phyloP scores from a whole-genome alignment of 805 yeast genomes.

The Candida glaebosa region DNA sequence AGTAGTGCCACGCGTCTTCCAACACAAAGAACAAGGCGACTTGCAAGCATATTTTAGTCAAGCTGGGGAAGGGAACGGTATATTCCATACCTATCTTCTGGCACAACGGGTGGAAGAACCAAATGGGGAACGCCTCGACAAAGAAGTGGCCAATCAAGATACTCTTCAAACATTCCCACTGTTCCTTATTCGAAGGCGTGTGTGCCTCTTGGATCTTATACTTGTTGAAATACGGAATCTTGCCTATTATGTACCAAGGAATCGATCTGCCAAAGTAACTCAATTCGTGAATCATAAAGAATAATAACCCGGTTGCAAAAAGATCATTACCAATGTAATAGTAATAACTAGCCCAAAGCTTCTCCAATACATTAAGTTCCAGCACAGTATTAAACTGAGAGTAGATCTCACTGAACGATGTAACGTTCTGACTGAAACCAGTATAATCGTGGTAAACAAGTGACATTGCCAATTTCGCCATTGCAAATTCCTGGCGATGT shows the following conservation, averaged over 20 bases:
- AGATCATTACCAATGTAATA: slow-evolving; percentile 51
- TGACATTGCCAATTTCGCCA: neutral
- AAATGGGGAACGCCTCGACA: slow-evolving; percentile 59
- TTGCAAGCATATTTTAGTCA: slow-evolving; percentile 39
- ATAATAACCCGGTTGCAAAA: slow-evolving; percentile 55
- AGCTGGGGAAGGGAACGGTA: slow-evolving; percentile 52
- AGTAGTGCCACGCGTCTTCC: slow-evolving; percentile 61
- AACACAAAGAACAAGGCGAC: slow-evolving; percentile 48
- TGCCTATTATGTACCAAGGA: slow-evolving; percentile 56
- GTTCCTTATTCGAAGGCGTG: slow-evolving; percentile 52
- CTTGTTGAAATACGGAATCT: slow-evolving; percentile 47
- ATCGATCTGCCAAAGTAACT: slow-evolving; percentile 57
- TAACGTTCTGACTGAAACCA: slow-evolving; percentile 25
- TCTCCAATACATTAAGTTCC: slow-evolving; percentile 38
- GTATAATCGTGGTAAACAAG: slow-evolving; percentile 33
- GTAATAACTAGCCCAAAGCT: slow-evolving; percentile 56
- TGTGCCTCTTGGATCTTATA: slow-evolving; percentile 55
- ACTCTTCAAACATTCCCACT: slow-evolving; percentile 60
- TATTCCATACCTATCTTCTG: slow-evolving; percentile 45
- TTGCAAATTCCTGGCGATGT: neutral
- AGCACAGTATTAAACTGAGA: slow-evolving; percentile 24
- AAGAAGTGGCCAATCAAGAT: slow-evolving; percentile 53
- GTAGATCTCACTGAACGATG: slow-evolving; percentile 26
- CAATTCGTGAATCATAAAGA: slow-evolving; percentile 53
- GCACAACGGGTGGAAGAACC: slow-evolving; percentile 61